Evolutionary conservation across 768 basidiomycete genomes (phyloP).

Genomic region (Mycena latifolia): DNA sequence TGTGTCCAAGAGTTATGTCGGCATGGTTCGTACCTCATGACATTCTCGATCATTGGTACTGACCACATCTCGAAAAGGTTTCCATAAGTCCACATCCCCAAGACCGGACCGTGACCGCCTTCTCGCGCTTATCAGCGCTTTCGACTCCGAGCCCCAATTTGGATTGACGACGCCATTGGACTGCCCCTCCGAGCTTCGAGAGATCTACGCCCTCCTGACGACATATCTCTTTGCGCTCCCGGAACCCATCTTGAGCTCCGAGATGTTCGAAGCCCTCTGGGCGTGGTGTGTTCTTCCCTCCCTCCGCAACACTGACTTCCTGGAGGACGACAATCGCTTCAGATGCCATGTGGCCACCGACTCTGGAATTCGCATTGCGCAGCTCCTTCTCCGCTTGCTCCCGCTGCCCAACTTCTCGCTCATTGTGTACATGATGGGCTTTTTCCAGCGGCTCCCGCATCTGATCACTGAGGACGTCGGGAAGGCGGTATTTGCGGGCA

Average conservation of each 20-base stretch:
- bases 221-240: conserved; percentile 56
- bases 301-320: conserved; percentile 36
- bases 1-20: conserved; percentile 59
- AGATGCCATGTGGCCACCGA: conserved; percentile 34
- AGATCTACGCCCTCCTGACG: conserved; percentile 56
- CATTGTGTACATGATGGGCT: conserved; percentile 59
- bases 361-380: conserved; percentile 44
- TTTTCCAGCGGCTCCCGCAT: conserved; percentile 55
- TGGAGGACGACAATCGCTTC: conserved; percentile 33
- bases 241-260: conserved; percentile 51
- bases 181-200: conserved; percentile 50
- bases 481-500: conserved; percentile 47
- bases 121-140: conserved; percentile 51
- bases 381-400: conserved; percentile 55
- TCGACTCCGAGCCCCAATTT: conserved; percentile 48
- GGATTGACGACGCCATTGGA: conserved; percentile 46
- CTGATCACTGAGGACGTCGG: conserved; percentile 51
- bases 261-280: conserved; percentile 52
- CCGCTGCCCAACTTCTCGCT: conserved; percentile 57
- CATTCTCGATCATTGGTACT: background rate
- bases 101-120: conserved; percentile 49
- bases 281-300: conserved; percentile 48
- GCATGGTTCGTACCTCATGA: conserved; percentile 41
- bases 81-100: conserved; percentile 13
- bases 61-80: conserved; percentile 3